Evolutionary conservation across 306 rosid genomes (phyloP), one percentile per base, ranked within the genome.

Genomic region (Lithocarpus polystachyus): DNA sequence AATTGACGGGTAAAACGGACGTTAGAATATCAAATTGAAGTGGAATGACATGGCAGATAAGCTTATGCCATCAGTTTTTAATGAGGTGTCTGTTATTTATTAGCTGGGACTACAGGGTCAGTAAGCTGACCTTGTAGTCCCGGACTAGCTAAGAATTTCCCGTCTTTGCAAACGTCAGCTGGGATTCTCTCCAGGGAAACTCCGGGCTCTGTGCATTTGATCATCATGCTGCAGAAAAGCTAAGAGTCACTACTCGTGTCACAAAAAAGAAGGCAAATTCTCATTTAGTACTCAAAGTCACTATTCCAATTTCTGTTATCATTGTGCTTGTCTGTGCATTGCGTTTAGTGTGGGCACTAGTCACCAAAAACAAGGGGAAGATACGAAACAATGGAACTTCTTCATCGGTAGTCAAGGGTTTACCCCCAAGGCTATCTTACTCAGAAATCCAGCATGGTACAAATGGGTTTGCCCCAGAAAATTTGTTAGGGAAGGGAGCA

Each of bases 141-240:
- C n/a, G n/a, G n/a, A n/a, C n/a, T n/a, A n/a, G n/a, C n/a, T n/a
- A n/a, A n/a, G n/a, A n/a, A n/a, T n/a, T n/a, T n/a, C n/a, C n/a
- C n/a, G 70, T 87, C 51, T 87, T 87, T 28, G 51, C 28, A 68
- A 79, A 87, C 76, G 75, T 78, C 56, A 81, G 75, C 28, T 52
- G 23, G 67, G 60, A 75, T 72, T 68, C 81, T 48, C 73, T 87
- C 61, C 80, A 9, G 35, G 88, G 79, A 55, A 87, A 87, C 72
- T 33, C 37, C 48, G 75, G 75, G 26, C 82, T 86, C 7, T 86
- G 87, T 10, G 54, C 84, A 77, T 24, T 69, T 68, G 61, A 55
- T 75, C 76, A 19, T 35, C 82, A 81, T 76, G 45, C 19, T 67
- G 79, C 56, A 17, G 77, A 81, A 4, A 83, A 33, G 67, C 51